Percentiles rank a stretch among this genome's conserved stretches.
Evolutionary conservation across 768 basidiomycete genomes (phyloP).

Genomic region (Lentinula lateritia): DNA sequence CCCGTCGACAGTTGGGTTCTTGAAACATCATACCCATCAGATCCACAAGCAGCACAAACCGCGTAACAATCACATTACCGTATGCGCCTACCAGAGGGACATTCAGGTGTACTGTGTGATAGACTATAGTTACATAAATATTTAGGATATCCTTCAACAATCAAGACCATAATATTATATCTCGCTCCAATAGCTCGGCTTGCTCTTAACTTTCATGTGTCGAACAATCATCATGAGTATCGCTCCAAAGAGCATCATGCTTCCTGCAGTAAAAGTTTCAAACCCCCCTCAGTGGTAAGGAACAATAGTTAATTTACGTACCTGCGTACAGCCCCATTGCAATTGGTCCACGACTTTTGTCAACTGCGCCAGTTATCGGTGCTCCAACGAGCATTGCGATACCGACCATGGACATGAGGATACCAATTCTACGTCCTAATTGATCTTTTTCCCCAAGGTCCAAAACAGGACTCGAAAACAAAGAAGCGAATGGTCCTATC

Average conservation of each 20-base stretch:
- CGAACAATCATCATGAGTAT: constrained; percentile 1
- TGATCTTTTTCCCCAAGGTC: constrained; percentile 4
- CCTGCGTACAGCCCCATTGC: constrained; percentile 2
- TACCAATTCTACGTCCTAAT: constrained; percentile 3
- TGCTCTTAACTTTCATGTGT: constrained; percentile 3
- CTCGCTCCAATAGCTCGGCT: neutral
- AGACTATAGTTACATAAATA: neutral
- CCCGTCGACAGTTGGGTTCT: too few relatives aligned
- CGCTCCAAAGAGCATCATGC: constrained; percentile 2
- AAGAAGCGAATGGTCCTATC: constrained; percentile 1
- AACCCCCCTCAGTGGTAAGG: too few relatives aligned
- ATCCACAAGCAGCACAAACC: too few relatives aligned
- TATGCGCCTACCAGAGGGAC: neutral
- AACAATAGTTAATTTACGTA: neutral
- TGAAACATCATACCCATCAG: too few relatives aligned
- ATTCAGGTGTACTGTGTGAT: neutral
- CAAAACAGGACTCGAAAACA: neutral
- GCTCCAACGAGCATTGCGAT: constrained; percentile 4
- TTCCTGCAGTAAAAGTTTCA: neutral
- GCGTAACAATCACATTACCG: too few relatives aligned
- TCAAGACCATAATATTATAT: neutral
- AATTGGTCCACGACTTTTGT: constrained; percentile 4
- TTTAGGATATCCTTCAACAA: neutral
- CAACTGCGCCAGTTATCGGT: constrained; percentile 1
- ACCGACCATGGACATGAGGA: constrained; percentile 3